Evolutionary conservation across 768 basidiomycete species (phyloP).

Genomic region (Mycena metata): DNA sequence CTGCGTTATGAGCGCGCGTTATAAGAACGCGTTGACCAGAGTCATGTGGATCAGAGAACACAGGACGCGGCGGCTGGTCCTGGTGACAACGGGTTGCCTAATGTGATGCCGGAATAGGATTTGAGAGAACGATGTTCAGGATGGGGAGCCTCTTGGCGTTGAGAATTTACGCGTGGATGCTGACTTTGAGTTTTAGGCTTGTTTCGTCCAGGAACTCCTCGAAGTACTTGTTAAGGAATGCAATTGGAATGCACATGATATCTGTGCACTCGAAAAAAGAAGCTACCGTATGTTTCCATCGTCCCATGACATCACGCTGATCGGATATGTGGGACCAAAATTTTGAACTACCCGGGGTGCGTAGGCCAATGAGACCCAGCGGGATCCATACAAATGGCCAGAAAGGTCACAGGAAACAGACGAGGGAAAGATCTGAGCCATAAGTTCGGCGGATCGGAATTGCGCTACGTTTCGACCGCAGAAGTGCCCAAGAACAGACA

Average conservation of each 20-base stretch:
- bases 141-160: constrained; percentile 12
- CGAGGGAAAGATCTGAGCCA: constrained; percentile 12
- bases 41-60: constrained; percentile 13
- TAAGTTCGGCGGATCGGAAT: not conserved
- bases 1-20: not conserved
- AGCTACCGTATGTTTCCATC: not conserved
- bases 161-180: not conserved
- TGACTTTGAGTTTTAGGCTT: no score
- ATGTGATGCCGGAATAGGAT: not conserved
- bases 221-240: not conserved
- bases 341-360: no score
- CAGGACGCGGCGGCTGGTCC: not conserved
- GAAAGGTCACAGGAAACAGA: not conserved
- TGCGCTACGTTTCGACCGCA: not conserved
- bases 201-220: not conserved
- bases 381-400: constrained; percentile 1
- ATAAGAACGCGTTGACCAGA: constrained; percentile 8
- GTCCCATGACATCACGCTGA: not conserved
- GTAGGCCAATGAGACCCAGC: no score
- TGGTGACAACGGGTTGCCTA: not conserved
- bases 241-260: constrained; percentile 21
- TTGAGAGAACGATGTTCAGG: constrained; percentile 3
- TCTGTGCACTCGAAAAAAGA: not conserved
- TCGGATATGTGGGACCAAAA: no score
- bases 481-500: constrained; percentile 6